Evolutionary conservation across 805 yeast species (phyloP).

Genomic region (Cyberlindnera maritima): DNA sequence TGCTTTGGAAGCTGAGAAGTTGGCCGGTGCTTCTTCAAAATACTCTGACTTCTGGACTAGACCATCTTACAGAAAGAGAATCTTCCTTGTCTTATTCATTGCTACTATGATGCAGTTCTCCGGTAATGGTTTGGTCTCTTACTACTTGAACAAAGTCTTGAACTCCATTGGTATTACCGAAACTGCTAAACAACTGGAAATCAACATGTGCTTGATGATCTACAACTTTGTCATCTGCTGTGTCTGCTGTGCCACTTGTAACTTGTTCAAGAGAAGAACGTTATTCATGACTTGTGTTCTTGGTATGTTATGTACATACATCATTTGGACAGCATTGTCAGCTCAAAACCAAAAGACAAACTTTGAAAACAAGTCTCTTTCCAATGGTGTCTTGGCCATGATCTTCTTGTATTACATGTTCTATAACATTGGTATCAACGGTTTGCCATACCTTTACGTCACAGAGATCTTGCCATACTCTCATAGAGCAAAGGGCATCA

Average conservation of each 20-base stretch:
- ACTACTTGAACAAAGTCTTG: neutral
- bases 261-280: conserved; percentile 33
- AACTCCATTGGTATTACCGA: conserved; percentile 27
- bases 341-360: conserved; percentile 40
- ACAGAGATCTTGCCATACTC: neutral
- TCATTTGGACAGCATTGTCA: conserved; percentile 44
- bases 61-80: neutral
- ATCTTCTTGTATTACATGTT: neutral
- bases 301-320: conserved; percentile 35
- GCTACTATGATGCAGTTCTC: neutral
- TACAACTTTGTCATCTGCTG: conserved; percentile 34
- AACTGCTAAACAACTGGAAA: conserved; percentile 39
- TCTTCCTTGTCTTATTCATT: neutral
- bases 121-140: neutral
- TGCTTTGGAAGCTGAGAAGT: conserved; percentile 39
- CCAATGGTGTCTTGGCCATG: neutral
- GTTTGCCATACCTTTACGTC: neutral
- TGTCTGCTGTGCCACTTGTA: conserved; percentile 18
- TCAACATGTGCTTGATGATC: conserved; percentile 47
- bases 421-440: neutral
- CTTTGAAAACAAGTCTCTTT: conserved; percentile 32
- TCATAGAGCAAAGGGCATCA: neutral
- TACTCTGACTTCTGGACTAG: neutral
- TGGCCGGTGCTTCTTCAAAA: conserved; percentile 28
- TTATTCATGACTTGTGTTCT: conserved; percentile 34